Evolutionary conservation across 2,329 filamentous ascomycete genomes (phyloP), one percentile per base, ranked within the genome.

Genomic region (Aspergillus pseudotamarii): DNA sequence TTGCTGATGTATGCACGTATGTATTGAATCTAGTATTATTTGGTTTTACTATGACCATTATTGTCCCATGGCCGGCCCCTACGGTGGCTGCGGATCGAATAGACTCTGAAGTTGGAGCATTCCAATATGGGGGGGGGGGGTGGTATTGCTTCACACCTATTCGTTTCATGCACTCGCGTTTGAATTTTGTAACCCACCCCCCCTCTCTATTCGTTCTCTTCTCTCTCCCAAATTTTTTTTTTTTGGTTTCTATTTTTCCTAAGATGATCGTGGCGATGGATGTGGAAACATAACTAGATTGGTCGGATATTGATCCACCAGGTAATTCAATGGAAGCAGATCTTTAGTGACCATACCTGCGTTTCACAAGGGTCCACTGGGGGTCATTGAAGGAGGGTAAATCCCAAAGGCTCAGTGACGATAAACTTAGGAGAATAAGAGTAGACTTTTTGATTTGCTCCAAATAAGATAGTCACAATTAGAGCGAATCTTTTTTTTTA

Each of bases 21-120:
- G 32, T 38, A 38, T 55, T n/a, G 14, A 38, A 11, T 26, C 23
- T 26, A 55, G 6, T 41, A 55, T 8, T 36, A 55, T 38, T 36
- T 14, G n/a, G 50, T n/a, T 36, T 51, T 54, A 53, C 28, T 54
- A 14, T 38, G 34, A 4, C 32, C 34, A 55, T 55, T 38, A 38
- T 55, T 38, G 51, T 26, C 14, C 14, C n/a, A 34, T 30, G 54
- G 41, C 30, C 8, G 9, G 51, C 60, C 62, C 60, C 59, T 62
- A 56, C 38, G 54, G 55, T 59, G 56, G 53, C 57, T 57, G 53
- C 30, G n/a, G 48, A 32, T 51, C 28, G 4, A 51, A n/a, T 51
- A 57, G 53, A 48, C 61, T 65, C 61, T 64, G 63, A 62, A 61
- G 57, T 64, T 63, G 54, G 62, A 66, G 60, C 66, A 67, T 68